Conservation (phyloP, 208 protist genomes). For the Trichomonas gallinae region DNA sequence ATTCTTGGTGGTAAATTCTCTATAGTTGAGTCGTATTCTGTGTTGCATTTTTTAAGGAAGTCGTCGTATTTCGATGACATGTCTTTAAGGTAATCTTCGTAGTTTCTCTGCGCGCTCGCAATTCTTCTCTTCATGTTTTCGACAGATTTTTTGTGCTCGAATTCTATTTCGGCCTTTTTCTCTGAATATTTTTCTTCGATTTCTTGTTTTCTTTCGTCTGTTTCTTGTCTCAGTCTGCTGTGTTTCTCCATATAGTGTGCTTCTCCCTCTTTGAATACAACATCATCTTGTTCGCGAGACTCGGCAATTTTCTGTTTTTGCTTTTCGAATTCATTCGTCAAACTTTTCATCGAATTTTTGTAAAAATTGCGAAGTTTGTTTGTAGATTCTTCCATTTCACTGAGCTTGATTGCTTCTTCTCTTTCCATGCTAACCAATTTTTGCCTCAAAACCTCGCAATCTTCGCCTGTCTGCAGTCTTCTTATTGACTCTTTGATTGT, state of each 20-base stretch:
- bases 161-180: background rate
- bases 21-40: background rate
- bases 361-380: background rate
- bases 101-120: background rate
- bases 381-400: background rate
- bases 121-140: conserved; percentile 7
- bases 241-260: background rate
- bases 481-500: background rate
- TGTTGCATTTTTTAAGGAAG: background rate
- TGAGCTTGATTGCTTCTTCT: background rate
- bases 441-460: background rate
- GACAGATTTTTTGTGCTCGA: background rate
- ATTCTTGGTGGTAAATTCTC: background rate
- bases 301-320: background rate
- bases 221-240: background rate
- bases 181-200: background rate
- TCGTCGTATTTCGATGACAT: background rate
- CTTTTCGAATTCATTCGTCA: background rate
- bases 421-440: background rate
- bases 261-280: background rate
- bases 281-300: background rate
- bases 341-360: background rate
- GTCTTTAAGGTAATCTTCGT: background rate
- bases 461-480: background rate
- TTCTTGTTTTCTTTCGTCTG: background rate